A percentile compares a stretch with the other conserved stretches of the same genome.
phyloP scores from a whole-genome alignment of 768 basidiomycete species.

The Leucosporidium yakuticum region DNA sequence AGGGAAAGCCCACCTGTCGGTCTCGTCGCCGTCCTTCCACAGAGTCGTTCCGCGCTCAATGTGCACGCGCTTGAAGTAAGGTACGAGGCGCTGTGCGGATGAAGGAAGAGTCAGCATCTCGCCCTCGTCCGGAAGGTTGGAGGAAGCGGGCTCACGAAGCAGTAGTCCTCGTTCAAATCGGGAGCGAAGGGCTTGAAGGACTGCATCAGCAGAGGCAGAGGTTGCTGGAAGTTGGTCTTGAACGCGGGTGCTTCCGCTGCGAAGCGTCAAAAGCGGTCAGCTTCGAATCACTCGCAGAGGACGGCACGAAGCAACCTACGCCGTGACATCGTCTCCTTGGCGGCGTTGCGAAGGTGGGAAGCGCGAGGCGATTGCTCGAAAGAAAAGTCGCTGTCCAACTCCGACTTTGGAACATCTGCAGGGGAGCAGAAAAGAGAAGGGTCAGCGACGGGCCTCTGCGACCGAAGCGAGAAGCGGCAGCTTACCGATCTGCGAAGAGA shows the following conservation, averaged over 20 bases:
- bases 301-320: too few species aligned
- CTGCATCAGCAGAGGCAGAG: conserved; percentile 39
- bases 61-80: conserved; percentile 64
- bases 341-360: conserved; percentile 31
- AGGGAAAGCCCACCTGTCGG: conserved; percentile 49
- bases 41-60: conserved; percentile 58
- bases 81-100: conserved; percentile 50
- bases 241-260: neutral
- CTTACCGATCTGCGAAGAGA: conserved; percentile 31
- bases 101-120: neutral
- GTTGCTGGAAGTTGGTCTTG: conserved; percentile 30
- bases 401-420: conserved; percentile 32
- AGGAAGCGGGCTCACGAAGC: conserved; percentile 41
- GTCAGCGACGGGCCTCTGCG: neutral
- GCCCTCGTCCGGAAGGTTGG: too few species aligned
- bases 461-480: too few species aligned
- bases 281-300: too few species aligned
- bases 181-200: conserved; percentile 70
- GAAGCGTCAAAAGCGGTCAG: too few species aligned
- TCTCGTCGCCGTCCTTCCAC: conserved; percentile 67
- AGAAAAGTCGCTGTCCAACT: conserved; percentile 31
- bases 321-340: conserved; percentile 30
- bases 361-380: conserved; percentile 33
- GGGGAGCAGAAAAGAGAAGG: neutral
- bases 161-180: conserved; percentile 51